A percentile compares a stretch with the other conserved stretches of the same genome.
Conservation (phyloP, 2,329 filamentous ascomycete species). For the Chaetoscypha palmicola region DNA sequence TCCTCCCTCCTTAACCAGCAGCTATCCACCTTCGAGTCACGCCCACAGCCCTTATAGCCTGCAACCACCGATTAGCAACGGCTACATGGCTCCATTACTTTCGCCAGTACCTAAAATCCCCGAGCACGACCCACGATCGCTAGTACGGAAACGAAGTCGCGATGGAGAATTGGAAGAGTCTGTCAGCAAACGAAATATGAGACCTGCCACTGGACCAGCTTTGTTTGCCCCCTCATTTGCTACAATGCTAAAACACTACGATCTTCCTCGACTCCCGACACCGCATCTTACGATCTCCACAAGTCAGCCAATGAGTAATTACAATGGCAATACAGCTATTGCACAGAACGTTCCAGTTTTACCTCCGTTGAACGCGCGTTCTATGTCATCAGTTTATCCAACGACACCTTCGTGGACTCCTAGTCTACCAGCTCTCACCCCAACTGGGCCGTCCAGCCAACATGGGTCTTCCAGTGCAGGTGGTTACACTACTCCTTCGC, state of each 20-base stretch:
- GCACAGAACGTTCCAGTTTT: slow-evolving; percentile 25
- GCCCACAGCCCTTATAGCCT: slow-evolving; percentile 24
- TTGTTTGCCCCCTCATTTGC: no score
- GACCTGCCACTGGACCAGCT: slow-evolving; percentile 14
- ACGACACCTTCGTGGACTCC: slow-evolving; percentile 43
- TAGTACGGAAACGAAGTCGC: slow-evolving; percentile 49
- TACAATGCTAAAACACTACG: no score
- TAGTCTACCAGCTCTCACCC: slow-evolving; percentile 32
- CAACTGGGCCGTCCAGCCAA: slow-evolving; percentile 20
- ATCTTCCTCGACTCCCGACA: slow-evolving; percentile 54
- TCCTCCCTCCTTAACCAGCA: slow-evolving; percentile 34
- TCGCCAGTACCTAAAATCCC: slow-evolving; percentile 31
- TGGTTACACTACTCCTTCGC: slow-evolving; percentile 32
- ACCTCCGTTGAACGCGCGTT: slow-evolving; percentile 38
- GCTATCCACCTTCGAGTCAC: slow-evolving; percentile 30
- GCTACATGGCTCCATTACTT: slow-evolving; percentile 31
- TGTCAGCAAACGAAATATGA: slow-evolving; percentile 41
- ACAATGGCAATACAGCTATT: slow-evolving; percentile 17
- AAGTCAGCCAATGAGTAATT: slow-evolving; percentile 23
- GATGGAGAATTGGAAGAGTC: slow-evolving; percentile 49
- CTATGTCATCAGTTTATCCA: slow-evolving; percentile 72
- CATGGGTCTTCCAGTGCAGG: slow-evolving; percentile 17
- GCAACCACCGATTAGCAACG: slow-evolving; percentile 31
- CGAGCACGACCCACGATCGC: slow-evolving; percentile 32
- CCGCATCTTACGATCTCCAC: slow-evolving; percentile 55